Evolutionary conservation across 2,329 filamentous ascomycete genomes (phyloP).

Genomic region (Tolypocladium ovalisporum): DNA sequence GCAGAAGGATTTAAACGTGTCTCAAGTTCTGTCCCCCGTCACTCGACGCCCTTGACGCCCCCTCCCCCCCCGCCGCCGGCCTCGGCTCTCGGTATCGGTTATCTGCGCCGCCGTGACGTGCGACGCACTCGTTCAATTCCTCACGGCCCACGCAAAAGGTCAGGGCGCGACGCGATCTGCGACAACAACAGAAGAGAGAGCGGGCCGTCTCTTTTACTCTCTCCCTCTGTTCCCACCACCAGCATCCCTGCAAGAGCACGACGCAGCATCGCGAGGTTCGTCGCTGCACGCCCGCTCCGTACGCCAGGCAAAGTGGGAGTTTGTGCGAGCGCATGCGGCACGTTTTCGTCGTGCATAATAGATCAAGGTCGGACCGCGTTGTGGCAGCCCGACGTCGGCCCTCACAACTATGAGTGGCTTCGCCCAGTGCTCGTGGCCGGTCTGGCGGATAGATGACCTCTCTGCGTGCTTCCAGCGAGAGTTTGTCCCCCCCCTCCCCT

Average conservation of each 20-base stretch:
- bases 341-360: not conserved
- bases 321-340: not conserved
- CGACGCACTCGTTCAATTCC: slow-evolving; percentile 2
- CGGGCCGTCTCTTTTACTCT: not conserved
- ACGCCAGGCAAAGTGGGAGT: not conserved
- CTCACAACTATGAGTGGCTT: slow-evolving; percentile 31
- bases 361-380: not conserved
- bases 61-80: not conserved
- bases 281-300: not conserved
- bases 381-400: slow-evolving; percentile 2
- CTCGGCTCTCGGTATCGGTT: not conserved
- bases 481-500: slow-evolving; percentile 34
- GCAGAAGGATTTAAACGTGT: not conserved
- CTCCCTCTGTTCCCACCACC: not conserved
- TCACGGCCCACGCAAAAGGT: not conserved
- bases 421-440: slow-evolving; percentile 43
- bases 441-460: slow-evolving; percentile 56
- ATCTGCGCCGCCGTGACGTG: not conserved
- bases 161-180: not conserved
- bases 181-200: slow-evolving; percentile 2
- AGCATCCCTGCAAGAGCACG: not conserved
- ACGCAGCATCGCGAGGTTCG: not conserved
- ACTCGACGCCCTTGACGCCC: not conserved
- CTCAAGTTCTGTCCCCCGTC: not conserved
- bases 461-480: slow-evolving; percentile 53